These are phyloP conservation scores for Hanseniaspora lindneri DNA, from an alignment of 805 yeast genomes.

Conservation along the genomic window DNA sequence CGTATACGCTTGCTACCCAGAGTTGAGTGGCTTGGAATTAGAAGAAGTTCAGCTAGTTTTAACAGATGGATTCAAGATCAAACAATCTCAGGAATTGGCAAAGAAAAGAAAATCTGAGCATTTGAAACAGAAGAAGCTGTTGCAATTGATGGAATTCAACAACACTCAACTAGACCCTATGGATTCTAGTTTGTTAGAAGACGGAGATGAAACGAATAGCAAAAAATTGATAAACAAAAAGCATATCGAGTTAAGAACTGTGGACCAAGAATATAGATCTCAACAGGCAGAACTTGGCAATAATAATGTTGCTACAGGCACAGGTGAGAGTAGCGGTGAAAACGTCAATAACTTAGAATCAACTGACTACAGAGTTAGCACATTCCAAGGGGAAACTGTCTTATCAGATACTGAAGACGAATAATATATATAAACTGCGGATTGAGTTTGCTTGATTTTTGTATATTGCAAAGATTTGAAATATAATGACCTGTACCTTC, in stretches of 20 bases:
- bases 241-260: slow-evolving; percentile 1
- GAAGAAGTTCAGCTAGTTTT: slow-evolving; percentile 82
- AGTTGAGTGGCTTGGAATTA: slow-evolving; percentile 74
- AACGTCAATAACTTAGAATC: neutral
- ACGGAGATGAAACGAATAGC: slow-evolving; percentile 1
- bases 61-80: slow-evolving; percentile 76
- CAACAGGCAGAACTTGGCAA: slow-evolving; percentile 10
- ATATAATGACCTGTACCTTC: no score
- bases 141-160: slow-evolving; percentile 15
- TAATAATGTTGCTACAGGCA: neutral
- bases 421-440: neutral
- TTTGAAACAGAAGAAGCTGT: slow-evolving; percentile 13
- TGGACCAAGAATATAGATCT: slow-evolving; percentile 11
- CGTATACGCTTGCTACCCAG: slow-evolving; percentile 81
- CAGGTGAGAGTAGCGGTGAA: slow-evolving; percentile 4
- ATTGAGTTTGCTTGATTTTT: no score
- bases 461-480: no score
- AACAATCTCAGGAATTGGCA: slow-evolving; percentile 46
- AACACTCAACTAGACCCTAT: slow-evolving; percentile 12
- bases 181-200: slow-evolving; percentile 12
- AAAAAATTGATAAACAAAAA: slow-evolving; percentile 9
- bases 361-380: slow-evolving; percentile 13
- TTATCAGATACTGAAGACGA: slow-evolving; percentile 14
- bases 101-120: slow-evolving; percentile 30
- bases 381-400: slow-evolving; percentile 14